These are phyloP conservation scores for Raffaelea ambrosiae DNA, from an alignment of 2,329 filamentous ascomycete genomes.

Conservation along the genomic window DNA sequence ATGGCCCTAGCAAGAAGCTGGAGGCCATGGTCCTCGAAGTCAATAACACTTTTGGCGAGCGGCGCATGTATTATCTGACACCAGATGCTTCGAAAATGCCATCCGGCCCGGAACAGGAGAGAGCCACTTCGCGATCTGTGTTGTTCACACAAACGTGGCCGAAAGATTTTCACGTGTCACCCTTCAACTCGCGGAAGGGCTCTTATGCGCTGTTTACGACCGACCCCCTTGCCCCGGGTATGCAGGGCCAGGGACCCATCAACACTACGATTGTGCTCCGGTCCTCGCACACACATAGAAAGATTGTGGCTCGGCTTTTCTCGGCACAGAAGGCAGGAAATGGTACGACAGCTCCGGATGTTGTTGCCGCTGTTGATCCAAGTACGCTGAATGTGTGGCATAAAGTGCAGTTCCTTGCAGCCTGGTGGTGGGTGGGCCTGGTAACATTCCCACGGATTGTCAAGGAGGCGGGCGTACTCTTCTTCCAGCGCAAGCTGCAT, in stretches of 20 bases:
- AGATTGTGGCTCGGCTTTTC: slow-evolving; percentile 52
- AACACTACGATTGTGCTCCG: slow-evolving; percentile 52
- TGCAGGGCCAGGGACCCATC: slow-evolving; percentile 33
- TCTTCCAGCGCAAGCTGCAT: slow-evolving; percentile 46
- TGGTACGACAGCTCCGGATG: too few species aligned
- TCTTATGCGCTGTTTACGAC: slow-evolving; percentile 40
- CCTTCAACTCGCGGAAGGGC: slow-evolving; percentile 58
- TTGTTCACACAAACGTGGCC: slow-evolving; percentile 45
- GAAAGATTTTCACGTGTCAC: slow-evolving; percentile 71
- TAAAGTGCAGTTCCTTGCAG: slow-evolving; percentile 37
- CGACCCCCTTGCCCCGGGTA: slow-evolving; percentile 35
- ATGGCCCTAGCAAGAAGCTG: slow-evolving; percentile 47
- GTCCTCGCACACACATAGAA: slow-evolving; percentile 51
- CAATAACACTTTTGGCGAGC: slow-evolving; percentile 69
- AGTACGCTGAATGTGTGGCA: slow-evolving; percentile 29
- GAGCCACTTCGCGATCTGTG: slow-evolving; percentile 1
- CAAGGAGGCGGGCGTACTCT: slow-evolving; percentile 49
- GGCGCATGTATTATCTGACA: slow-evolving; percentile 53
- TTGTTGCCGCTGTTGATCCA: slow-evolving; percentile 37
- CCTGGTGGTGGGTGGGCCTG: slow-evolving; percentile 62
- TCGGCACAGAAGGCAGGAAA: slow-evolving; percentile 34
- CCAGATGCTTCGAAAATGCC: background rate
- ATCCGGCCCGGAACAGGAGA: background rate
- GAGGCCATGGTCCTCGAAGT: slow-evolving; percentile 63
- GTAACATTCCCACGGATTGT: slow-evolving; percentile 58